Base-by-base conservation (phyloP, 257 asterid species). In the Lantana camara region DNA sequence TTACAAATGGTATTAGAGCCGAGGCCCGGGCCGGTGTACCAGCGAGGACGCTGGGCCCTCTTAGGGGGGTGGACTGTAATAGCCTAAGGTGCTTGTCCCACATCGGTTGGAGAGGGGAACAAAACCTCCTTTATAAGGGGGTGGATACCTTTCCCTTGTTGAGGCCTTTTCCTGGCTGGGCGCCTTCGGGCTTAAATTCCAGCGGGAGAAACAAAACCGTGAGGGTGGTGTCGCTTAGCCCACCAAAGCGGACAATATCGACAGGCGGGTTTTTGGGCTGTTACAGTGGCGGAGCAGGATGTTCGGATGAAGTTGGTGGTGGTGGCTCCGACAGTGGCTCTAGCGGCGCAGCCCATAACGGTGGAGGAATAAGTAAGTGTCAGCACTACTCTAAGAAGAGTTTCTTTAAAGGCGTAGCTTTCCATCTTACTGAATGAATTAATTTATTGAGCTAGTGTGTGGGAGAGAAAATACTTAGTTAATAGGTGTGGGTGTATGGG, bases 231-330 rank as follows among this genome's bases (percentile, higher is more conserved):
- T n/a, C n/a, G n/a, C n/a, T n/a, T n/a, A n/a, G n/a, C n/a, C n/a
- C n/a, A n/a, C n/a, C n/a, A n/a, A n/a, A n/a, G n/a, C n/a, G n/a
- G n/a, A n/a, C n/a, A n/a, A n/a, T n/a, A n/a, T n/a, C n/a, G n/a
- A n/a, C n/a, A n/a, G n/a, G n/a, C n/a, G n/a, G n/a, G n/a, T n/a
- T n/a, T n/a, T n/a, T n/a, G n/a, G n/a, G n/a, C n/a, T n/a, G n/a
- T n/a, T n/a, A n/a, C n/a, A n/a, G 97, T 90, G 57, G 83, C 30
- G 17, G 83, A 70, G 79, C 97, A 90, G 0, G 89, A 83, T 3
- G 71, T 71, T 44, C 75, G 80, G 70, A 90, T 77, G 77, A 73
- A 89, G n/a, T 66, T n/a, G n/a, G n/a, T 73, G 16, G 81, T 74
- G 79, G 75, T 44, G 4, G 46, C 29, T 44, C 74, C 58, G 50